Evolutionary conservation across 768 basidiomycete genomes (phyloP).

Genomic region (Lactifluus volemus): DNA sequence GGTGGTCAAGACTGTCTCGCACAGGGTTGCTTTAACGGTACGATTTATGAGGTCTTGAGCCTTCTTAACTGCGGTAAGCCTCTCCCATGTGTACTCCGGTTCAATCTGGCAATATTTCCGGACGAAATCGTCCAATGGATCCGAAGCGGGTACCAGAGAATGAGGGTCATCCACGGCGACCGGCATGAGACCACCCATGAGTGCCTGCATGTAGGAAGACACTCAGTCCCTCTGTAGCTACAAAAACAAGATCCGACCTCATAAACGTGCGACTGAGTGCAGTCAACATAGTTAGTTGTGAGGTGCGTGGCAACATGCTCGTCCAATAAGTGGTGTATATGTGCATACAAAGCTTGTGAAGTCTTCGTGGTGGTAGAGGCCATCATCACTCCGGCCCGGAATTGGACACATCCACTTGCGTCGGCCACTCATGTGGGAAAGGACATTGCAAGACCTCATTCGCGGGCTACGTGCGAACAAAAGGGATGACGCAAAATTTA

Average conservation of each 20-base stretch:
- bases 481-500: conserved; percentile 86
- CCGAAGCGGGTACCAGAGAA: conserved; percentile 11
- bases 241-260: conserved; percentile 1
- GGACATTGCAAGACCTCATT: conserved; percentile 91
- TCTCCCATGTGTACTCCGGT: not conserved
- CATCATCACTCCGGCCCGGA: too few species aligned
- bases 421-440: conserved; percentile 74
- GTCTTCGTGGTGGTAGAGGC: not conserved
- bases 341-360: conserved; percentile 6
- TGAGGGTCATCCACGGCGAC: conserved; percentile 10
- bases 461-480: conserved; percentile 94
- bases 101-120: not conserved
- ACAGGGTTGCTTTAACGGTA: not conserved
- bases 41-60: not conserved
- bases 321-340: conserved; percentile 17
- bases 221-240: not conserved
- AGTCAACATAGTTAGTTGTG: conserved; percentile 7
- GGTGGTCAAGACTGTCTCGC: not conserved
- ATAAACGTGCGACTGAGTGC: conserved; percentile 12
- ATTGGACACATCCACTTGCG: conserved; percentile 2
- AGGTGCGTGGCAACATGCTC: conserved; percentile 12
- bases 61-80: not conserved
- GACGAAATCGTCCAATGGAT: conserved; percentile 12
- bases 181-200: not conserved
- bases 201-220: not conserved